Conservation (phyloP, 495 filamentous ascomycete species). For the Letharia lupina region DNA sequence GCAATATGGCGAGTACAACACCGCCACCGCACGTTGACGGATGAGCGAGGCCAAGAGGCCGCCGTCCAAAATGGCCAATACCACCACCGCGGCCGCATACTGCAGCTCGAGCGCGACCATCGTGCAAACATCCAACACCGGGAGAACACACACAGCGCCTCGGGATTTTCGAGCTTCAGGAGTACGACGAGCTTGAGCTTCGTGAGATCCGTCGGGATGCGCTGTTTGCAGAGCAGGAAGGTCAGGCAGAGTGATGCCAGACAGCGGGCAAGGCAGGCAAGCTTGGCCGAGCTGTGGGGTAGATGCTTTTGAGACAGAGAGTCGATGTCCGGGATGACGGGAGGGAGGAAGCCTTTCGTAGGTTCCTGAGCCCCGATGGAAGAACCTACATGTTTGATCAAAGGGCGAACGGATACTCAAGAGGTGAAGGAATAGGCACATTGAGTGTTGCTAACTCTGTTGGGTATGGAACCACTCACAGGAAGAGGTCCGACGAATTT, state of each 20-base stretch:
- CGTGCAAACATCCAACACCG: not conserved
- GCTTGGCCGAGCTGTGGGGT: too few relatives aligned
- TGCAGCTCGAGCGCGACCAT: not conserved
- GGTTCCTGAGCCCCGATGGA: constrained; percentile 27
- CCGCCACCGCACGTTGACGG: too few relatives aligned
- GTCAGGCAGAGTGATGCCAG: too few relatives aligned
- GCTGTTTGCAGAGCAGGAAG: too few relatives aligned
- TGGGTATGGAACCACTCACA: not conserved
- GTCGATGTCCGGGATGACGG: not conserved
- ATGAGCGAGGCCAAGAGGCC: too few relatives aligned
- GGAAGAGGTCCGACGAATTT: not conserved
- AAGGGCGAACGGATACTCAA: constrained; percentile 35
- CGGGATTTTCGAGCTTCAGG: too few relatives aligned
- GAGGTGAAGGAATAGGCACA: constrained; percentile 32
- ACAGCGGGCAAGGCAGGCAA: too few relatives aligned
- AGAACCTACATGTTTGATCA: constrained; percentile 29
- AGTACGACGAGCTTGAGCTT: too few relatives aligned
- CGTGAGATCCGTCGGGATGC: too few relatives aligned
- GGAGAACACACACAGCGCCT: too few relatives aligned
- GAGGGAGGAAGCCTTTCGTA: not conserved
- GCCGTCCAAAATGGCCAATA: not conserved
- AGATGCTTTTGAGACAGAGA: not conserved
- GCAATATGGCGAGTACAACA: too few relatives aligned
- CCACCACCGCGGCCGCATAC: not conserved
- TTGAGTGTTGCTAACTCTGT: constrained; percentile 16